Conservation (phyloP, 2,329 filamentous ascomycete genomes). For the Blastomyces percursus region DNA sequence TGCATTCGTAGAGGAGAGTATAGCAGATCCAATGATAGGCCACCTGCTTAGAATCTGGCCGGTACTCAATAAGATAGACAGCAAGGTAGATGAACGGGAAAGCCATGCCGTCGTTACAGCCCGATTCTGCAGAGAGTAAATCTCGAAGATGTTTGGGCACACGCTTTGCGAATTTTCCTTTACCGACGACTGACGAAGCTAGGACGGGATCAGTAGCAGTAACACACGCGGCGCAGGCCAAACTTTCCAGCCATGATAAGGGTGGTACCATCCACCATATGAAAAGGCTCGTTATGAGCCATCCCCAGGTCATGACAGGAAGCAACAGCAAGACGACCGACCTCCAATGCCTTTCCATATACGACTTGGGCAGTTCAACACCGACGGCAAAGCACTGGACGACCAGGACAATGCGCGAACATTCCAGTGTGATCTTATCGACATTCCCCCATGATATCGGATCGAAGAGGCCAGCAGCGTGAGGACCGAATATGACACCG, state of each 20-base stretch:
- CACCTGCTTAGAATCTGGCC: conserved; percentile 56
- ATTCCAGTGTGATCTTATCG: conserved; percentile 58
- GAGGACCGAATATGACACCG: conserved; percentile 59
- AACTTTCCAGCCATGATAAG: conserved; percentile 78
- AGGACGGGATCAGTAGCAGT: conserved; percentile 95
- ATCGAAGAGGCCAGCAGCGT: conserved; percentile 54
- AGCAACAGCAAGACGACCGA: conserved; percentile 80
- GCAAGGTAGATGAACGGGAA: conserved; percentile 95
- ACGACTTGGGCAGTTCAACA: conserved; percentile 58
- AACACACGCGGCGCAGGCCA: conserved; percentile 81
- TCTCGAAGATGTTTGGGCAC: conserved; percentile 97
- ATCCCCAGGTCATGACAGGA: conserved; percentile 95
- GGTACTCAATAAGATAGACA: conserved; percentile 77
- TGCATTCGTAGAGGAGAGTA: conserved; percentile 87
- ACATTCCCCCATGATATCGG: conserved; percentile 53
- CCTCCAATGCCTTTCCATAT: conserved; percentile 97
- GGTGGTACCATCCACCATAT: conserved; percentile 80
- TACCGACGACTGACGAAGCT: conserved; percentile 94
- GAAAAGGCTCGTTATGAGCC: conserved; percentile 70
- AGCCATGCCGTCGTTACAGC: conserved; percentile 99
- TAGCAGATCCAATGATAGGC: conserved; percentile 79
- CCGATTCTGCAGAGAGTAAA: conserved; percentile 87
- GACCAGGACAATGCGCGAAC: conserved; percentile 60
- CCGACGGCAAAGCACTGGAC: conserved; percentile 65
- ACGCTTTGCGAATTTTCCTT: conserved; percentile 95